These are phyloP conservation scores for Myriosclerotinia duriaeana DNA, from an alignment of 2,329 filamentous ascomycete species.

Conservation along the genomic window DNA sequence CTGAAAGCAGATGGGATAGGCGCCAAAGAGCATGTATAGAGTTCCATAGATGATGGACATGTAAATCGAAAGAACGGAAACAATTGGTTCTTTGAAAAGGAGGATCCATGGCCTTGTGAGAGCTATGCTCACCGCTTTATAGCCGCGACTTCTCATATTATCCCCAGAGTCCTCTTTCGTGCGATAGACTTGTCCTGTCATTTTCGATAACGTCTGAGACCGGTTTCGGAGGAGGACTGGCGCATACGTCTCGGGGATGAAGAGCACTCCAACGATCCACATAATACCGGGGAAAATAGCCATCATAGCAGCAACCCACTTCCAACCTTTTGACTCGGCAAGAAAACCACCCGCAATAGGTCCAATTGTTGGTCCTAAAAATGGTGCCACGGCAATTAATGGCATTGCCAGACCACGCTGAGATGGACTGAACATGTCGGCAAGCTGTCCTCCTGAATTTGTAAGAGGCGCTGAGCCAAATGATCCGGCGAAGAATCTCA, in stretches of 20 bases:
- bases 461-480: too few species aligned
- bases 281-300: conserved; percentile 62
- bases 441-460: conserved; percentile 39
- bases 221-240: conserved; percentile 56
- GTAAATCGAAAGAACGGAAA: conserved; percentile 44
- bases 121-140: conserved; percentile 59
- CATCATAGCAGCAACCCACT: conserved; percentile 65
- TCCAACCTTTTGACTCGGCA: conserved; percentile 63
- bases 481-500: too few species aligned
- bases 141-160: background rate
- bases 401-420: conserved; percentile 58
- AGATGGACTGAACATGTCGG: conserved; percentile 57
- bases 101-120: conserved; percentile 44
- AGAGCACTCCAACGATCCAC: conserved; percentile 53
- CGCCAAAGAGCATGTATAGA: conserved; percentile 59
- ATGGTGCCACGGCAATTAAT: conserved; percentile 64
- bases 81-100: conserved; percentile 41
- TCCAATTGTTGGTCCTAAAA: conserved; percentile 61
- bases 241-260: conserved; percentile 60
- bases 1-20: conserved; percentile 79
- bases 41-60: conserved; percentile 69
- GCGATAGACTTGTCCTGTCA: conserved; percentile 40
- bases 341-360: conserved; percentile 69
- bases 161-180: conserved; percentile 47
- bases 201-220: conserved; percentile 51